Percentiles rank a stretch among this genome's conserved stretches.
These are phyloP conservation scores for Gynandropsis gynandra DNA, from an alignment of 345 rosid species.

Conservation along the genomic window DNA sequence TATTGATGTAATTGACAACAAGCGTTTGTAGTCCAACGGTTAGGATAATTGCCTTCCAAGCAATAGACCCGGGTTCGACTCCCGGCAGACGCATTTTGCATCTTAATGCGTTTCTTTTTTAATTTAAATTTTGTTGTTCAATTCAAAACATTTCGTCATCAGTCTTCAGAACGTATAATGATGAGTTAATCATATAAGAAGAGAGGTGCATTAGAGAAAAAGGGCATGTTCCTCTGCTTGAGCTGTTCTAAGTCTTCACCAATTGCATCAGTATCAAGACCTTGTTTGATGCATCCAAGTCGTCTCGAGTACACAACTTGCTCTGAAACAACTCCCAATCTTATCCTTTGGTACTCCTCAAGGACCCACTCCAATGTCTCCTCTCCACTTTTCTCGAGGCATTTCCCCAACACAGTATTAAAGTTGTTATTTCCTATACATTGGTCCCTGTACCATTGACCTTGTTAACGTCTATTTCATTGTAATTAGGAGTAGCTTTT, in stretches of 20 bases:
- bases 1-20: too few relatives aligned
- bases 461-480: too few relatives aligned
- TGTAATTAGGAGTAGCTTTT: too few relatives aligned
- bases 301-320: constrained; percentile 54
- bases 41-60: constrained; percentile 88
- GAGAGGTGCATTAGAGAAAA: constrained; percentile 36
- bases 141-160: too few relatives aligned
- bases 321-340: constrained; percentile 50
- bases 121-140: too few relatives aligned
- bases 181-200: constrained; percentile 10
- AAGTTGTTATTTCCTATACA: too few relatives aligned
- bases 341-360: constrained; percentile 53
- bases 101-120: too few relatives aligned
- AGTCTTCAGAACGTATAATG: too few relatives aligned
- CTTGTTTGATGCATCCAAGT: constrained; percentile 64
- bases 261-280: constrained; percentile 34
- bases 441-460: too few relatives aligned
- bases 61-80: constrained; percentile 92
- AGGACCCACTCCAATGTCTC: constrained; percentile 45
- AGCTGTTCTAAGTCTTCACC: constrained; percentile 36
- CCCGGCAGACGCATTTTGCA: constrained; percentile 71
- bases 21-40: constrained; percentile 41
- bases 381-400: constrained; percentile 46
- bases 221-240: constrained; percentile 53
- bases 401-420: constrained; percentile 57